Evolutionary conservation across 805 yeast genomes (phyloP).

Genomic region (Kodamaea sagamina): DNA sequence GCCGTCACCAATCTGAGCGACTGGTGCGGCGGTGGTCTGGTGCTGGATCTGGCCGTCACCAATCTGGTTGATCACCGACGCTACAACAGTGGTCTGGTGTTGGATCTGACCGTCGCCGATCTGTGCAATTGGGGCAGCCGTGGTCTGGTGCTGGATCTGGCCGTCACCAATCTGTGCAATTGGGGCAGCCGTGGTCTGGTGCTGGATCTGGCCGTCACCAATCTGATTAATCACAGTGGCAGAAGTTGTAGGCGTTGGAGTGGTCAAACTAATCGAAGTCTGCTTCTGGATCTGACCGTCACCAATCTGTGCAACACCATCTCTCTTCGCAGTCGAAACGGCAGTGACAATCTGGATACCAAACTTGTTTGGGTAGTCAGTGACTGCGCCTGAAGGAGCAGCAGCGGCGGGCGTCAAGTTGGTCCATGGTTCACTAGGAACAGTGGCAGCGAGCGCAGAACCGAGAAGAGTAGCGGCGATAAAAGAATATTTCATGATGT

Average conservation of each 20-base stretch:
- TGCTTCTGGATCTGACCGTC: constrained; percentile 61
- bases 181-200: too few relatives aligned
- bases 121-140: constrained; percentile 22
- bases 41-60: constrained; percentile 52
- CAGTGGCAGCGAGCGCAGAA: constrained; percentile 24
- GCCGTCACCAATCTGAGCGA: constrained; percentile 28
- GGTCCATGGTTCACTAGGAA: constrained; percentile 31
- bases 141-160: constrained; percentile 45
- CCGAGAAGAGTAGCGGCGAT: constrained; percentile 19
- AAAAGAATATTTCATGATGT: constrained; percentile 24
- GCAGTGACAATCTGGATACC: constrained; percentile 19
- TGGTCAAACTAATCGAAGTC: constrained; percentile 31
- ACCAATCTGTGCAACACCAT: constrained; percentile 39
- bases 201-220: too few relatives aligned
- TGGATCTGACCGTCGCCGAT: constrained; percentile 31
- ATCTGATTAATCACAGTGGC: constrained; percentile 41
- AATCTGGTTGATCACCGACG: constrained; percentile 45
- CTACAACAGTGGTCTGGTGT: constrained; percentile 44
- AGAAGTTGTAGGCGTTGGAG: constrained; percentile 24
- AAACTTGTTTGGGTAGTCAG: constrained; percentile 19
- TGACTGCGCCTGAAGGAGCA: constrained; percentile 27
- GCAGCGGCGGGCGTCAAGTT: constrained; percentile 34
- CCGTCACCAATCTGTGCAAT: constrained; percentile 53
- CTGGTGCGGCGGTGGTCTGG: constrained; percentile 23
- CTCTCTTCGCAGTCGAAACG: constrained; percentile 31